Percentiles rank a stretch among this genome's conserved stretches.
Evolutionary conservation across 768 basidiomycete species (phyloP).

Genomic region (Russula earlei): DNA sequence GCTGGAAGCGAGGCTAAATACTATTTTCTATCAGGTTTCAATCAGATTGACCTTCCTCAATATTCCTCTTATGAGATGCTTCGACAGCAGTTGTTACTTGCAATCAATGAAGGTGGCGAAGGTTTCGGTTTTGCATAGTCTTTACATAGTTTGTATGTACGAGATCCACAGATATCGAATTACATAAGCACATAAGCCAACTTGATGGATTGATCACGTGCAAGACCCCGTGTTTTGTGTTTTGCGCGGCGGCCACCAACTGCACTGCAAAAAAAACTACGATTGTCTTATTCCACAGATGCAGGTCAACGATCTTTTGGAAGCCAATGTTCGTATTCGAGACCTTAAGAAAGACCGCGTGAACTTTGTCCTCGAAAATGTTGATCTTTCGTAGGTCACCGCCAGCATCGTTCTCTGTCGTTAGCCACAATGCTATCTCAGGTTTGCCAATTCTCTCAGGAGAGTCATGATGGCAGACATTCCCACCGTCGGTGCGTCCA

Average conservation of each 20-base stretch:
- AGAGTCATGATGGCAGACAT: conserved; percentile 95
- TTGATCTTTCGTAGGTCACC: conserved; percentile 77
- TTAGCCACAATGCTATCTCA: conserved; percentile 27
- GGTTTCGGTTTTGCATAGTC: conserved; percentile 77
- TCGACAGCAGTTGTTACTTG: conserved; percentile 78
- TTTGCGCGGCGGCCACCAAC: background rate
- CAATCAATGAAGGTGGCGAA: conserved; percentile 94
- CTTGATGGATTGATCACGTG: background rate
- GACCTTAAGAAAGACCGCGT: conserved; percentile 79
- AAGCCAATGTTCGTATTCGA: conserved; percentile 73
- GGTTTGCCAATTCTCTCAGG: conserved; percentile 90
- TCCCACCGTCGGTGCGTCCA: conserved; percentile 78
- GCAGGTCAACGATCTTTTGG: conserved; percentile 33
- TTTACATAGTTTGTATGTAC: background rate
- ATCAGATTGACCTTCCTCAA: conserved; percentile 89
- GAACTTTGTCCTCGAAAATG: conserved; percentile 90
- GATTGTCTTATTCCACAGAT: no score
- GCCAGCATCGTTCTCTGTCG: conserved; percentile 11
- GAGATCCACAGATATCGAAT: background rate
- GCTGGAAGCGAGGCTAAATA: conserved; percentile 11
- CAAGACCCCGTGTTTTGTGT: background rate
- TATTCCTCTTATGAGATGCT: conserved; percentile 97
- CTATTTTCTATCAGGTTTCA: conserved; percentile 53
- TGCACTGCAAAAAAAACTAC: no score
- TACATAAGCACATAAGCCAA: conserved; percentile 1